These are phyloP conservation scores for Polychytrium aggregatum DNA, from an alignment of 192 early-diverging fungal species.

Conservation along the genomic window DNA sequence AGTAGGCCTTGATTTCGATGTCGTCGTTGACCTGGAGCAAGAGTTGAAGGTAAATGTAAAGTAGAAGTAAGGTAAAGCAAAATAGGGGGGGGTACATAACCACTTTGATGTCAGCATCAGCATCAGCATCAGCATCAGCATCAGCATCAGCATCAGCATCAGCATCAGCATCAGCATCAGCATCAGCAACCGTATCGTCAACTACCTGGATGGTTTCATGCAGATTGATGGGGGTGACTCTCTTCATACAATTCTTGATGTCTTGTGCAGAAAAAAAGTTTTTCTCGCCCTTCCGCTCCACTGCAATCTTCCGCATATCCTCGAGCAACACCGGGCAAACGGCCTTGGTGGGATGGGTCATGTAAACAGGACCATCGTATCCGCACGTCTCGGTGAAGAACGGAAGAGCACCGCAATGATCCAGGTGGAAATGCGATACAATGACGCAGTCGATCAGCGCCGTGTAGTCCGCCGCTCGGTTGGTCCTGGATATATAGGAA, in stretches of 20 bases:
- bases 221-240: slow-evolving; percentile 79
- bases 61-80: too few species aligned
- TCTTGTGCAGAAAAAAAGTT: slow-evolving; percentile 80
- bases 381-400: slow-evolving; percentile 93
- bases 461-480: slow-evolving; percentile 72
- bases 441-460: slow-evolving; percentile 82
- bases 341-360: slow-evolving; percentile 95
- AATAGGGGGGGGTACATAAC: too few species aligned
- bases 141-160: too few species aligned
- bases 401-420: slow-evolving; percentile 95
- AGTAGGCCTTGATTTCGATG: slow-evolving; percentile 86
- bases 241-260: slow-evolving; percentile 90
- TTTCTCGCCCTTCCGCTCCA: slow-evolving; percentile 79
- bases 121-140: too few species aligned
- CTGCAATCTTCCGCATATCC: slow-evolving; percentile 87
- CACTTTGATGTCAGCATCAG: too few species aligned
- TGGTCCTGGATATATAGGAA: slow-evolving; percentile 70
- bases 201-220: slow-evolving; percentile 74
- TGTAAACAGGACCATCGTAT: slow-evolving; percentile 93
- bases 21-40: slow-evolving; percentile 84
- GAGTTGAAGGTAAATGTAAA: too few species aligned
- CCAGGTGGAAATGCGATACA: slow-evolving; percentile 95
- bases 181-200: too few species aligned
- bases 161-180: too few species aligned
- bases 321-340: slow-evolving; percentile 88